Percentiles rank a stretch among this genome's conserved stretches.
phyloP scores from a whole-genome alignment of 306 rosid genomes.

The Parietaria judaica region DNA sequence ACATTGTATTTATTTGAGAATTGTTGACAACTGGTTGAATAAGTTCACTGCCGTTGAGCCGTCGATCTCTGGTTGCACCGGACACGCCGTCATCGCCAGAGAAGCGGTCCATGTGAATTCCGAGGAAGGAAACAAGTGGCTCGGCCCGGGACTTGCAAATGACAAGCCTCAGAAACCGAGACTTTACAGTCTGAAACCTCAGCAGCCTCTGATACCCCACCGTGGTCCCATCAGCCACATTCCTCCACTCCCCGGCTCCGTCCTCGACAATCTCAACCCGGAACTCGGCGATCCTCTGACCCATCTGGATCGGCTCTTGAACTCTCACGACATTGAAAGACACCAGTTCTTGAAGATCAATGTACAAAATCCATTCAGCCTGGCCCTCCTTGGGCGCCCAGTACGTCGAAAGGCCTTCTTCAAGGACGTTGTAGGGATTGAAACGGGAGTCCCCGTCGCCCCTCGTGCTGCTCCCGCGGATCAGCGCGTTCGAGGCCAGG shows the following conservation, averaged over 20 bases:
- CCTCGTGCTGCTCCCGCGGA: conserved; percentile 58
- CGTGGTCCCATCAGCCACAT: conserved; percentile 56
- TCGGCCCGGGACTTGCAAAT: conserved; percentile 60
- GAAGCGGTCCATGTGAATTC: conserved; percentile 50
- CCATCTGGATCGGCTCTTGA: conserved; percentile 93
- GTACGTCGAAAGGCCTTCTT: conserved; percentile 57
- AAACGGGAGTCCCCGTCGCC: conserved; percentile 45
- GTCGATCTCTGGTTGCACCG: conserved; percentile 15
- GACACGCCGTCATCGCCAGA: conserved; percentile 25
- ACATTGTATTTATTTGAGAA: conserved; percentile 35
- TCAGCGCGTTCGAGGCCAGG: conserved; percentile 44
- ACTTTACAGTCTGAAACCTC: conserved; percentile 40
- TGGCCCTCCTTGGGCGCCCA: conserved; percentile 78
- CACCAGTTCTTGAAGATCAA: conserved; percentile 45
- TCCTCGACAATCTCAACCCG: conserved; percentile 45
- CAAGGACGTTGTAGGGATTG: conserved; percentile 47
- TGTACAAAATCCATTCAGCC: conserved; percentile 43
- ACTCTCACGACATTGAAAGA: conserved; percentile 65
- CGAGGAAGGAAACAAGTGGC: conserved; percentile 57
- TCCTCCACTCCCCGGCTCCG: conserved; percentile 45
- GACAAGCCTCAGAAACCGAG: conserved; percentile 64
- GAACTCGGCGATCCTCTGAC: conserved; percentile 72
- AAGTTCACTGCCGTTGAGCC: conserved; percentile 42
- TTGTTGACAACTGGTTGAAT: conserved; percentile 23
- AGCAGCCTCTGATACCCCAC: conserved; percentile 72